Evolutionary conservation across 2,329 filamentous ascomycete genomes (phyloP).

Genomic region (Zalaria obscura): DNA sequence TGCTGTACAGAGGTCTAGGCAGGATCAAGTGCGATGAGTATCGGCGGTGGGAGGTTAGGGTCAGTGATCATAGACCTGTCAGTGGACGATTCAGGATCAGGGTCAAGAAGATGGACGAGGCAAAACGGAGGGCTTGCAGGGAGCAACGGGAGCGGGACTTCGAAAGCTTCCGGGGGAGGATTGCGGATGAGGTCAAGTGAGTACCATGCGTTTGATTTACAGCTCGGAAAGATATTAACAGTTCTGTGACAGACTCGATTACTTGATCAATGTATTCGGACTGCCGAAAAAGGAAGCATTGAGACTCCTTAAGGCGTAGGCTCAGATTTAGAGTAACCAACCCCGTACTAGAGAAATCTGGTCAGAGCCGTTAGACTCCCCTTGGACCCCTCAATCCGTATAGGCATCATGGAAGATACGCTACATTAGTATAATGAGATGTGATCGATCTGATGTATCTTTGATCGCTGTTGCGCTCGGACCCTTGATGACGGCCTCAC

Average conservation of each 20-base stretch:
- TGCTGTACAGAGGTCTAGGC: conserved; percentile 72
- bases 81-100: conserved; percentile 71
- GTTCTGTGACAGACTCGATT: conserved; percentile 40
- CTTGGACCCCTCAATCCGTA: too few species aligned
- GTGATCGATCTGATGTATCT: too few species aligned
- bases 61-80: conserved; percentile 87
- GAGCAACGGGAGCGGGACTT: conserved; percentile 63
- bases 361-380: too few species aligned
- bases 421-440: too few species aligned
- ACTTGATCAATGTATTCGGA: conserved; percentile 49
- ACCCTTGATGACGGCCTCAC: too few species aligned
- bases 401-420: too few species aligned
- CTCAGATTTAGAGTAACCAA: too few species aligned
- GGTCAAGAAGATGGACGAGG: conserved; percentile 65
- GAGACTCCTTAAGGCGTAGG: conserved; percentile 2
- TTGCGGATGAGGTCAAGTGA: conserved; percentile 66
- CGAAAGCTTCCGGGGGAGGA: conserved; percentile 52
- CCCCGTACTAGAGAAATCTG: too few species aligned
- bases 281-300: conserved; percentile 37
- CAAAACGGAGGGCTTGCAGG: conserved; percentile 51
- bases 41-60: conserved; percentile 71
- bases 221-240: background rate
- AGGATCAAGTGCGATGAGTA: conserved; percentile 83
- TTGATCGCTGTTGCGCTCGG: too few species aligned
- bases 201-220: conserved; percentile 19